Evolutionary conservation across 2,329 filamentous ascomycete genomes (phyloP), one percentile per base, ranked within the genome.

Genomic region (Bipolaris gigantea): DNA sequence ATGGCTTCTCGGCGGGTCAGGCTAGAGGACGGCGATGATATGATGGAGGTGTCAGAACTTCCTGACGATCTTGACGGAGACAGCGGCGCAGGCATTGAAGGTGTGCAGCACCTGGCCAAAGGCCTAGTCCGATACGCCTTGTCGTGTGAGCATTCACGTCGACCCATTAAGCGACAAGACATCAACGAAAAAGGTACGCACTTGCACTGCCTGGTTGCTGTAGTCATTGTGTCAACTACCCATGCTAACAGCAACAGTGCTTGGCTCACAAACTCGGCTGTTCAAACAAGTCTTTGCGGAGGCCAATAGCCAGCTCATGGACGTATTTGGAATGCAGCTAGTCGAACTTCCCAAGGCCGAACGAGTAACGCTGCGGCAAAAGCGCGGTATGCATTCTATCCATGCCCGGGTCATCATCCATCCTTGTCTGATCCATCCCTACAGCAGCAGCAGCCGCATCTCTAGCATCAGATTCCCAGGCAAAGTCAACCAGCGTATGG

Each of bases 281-380:
- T 97, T 97, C 73, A 92, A 86, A 70, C 73, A 77, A 11, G 85
- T 97, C 3, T 97, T 96, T 67, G 83, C 84, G 0, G 79, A 83
- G 36, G 90, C 93, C 38, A 93, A 99, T 72, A 75, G 79, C 32
- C 83, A 89, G 61, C 78, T 99, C 34, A 79, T 81, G 43, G 77
- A 77, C 2, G 82, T 87, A 1, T 97, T 96, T 75, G 94, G 94
- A n/a, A 96, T 97, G 92, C 83, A 92, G 72, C 83, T 99, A 81
- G 81, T 85, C 4, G 92, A 97, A 75, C 80, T 97, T 45, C 92
- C 94, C 0, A 80, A 83, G 1, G 84, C 83, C 66, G 93, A 97
- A 67, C 95, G 92, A 73, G 82, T 89, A 44, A 91, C 91, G 0
- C 76, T 96, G 32, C 86, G 85, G 55, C 89, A 96, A 70, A 85